Conservation (phyloP, 352 stramenopile genomes). For the Globisporangium polare region DNA sequence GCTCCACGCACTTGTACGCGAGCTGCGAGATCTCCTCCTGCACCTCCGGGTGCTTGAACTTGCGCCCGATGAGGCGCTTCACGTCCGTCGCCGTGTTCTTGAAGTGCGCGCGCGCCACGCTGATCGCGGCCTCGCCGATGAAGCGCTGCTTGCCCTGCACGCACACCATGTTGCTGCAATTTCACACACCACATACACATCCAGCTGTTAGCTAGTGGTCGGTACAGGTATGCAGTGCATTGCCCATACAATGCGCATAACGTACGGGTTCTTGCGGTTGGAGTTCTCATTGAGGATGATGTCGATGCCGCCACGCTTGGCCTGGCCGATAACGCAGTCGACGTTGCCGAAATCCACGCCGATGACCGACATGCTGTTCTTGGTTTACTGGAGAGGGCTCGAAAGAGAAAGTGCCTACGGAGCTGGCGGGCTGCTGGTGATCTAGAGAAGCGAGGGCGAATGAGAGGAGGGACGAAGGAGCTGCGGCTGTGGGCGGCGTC, state of each 20-base stretch:
- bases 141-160: constrained; percentile 91
- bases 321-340: constrained; percentile 95
- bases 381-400: constrained; percentile 5
- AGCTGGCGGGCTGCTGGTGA: background rate
- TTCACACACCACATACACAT: background rate
- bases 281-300: constrained; percentile 99
- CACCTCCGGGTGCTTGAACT: constrained; percentile 95
- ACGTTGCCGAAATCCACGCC: constrained; percentile 97
- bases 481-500: background rate
- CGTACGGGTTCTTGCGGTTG: constrained; percentile 96
- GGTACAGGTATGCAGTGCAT: background rate
- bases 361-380: constrained; percentile 92
- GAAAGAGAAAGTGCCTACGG: too few relatives aligned
- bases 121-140: constrained; percentile 90
- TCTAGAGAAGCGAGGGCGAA: background rate
- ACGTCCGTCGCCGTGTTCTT: constrained; percentile 98
- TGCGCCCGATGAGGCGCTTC: constrained; percentile 96
- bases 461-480: background rate
- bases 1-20: constrained; percentile 90
- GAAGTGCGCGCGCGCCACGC: constrained; percentile 93
- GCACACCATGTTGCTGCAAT: constrained; percentile 74
- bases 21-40: constrained; percentile 93
- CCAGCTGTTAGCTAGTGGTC: background rate
- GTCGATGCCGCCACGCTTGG: constrained; percentile 96
- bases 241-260: constrained; percentile 1